Base-by-base conservation (phyloP, 345 rosid species). In the Camelina hispida region DNA sequence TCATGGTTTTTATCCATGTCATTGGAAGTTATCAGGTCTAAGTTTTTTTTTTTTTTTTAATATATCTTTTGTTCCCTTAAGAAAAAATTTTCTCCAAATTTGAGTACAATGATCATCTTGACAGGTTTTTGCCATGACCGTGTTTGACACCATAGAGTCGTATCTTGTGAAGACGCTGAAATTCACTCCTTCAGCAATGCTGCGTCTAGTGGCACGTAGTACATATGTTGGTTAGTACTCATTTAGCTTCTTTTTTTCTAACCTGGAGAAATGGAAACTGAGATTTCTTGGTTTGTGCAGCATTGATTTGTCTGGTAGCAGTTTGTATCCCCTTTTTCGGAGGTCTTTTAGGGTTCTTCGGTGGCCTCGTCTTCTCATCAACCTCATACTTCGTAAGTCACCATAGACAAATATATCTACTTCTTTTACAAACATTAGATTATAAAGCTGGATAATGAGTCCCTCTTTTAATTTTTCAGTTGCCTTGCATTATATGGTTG, bases 401-500 rank as follows among this genome's bases (percentile, higher is more conserved):
- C 43, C n/a, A 18, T 30, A 15, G 10, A 8, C 14, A 22, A 60
- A 11, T 1, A 55, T 14, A 62, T 13, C 67, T 54, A 1, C 14
- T 46, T 35, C 5, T 42, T 42, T 37, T 10, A 17, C 9, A 62
- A 37, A 35, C 11, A 63, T 3, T 6, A 12, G 6, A 6, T 35
- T 35, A 30, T 32, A 42, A 10, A 50, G 42, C 20, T 14, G 44
- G 9, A 51, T n/a, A 7, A 16, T 63, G 20, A 46, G 28, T n/a
- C n/a, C 28, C 34, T 50, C 3, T 44, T 9, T 44, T 13, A 12
- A 59, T 58, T 43, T 50, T 81, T 55, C 78, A 87, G 91, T 50
- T 87, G 37, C 87, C 89, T 67, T 83, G 89, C 81, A 78, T 84
- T 57, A 87, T 85, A 54, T 85, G 87, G 89, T 74, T 87, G 40